Conservation (phyloP, 192 early-diverging fungal species). For the Entomortierella lignicola region DNA sequence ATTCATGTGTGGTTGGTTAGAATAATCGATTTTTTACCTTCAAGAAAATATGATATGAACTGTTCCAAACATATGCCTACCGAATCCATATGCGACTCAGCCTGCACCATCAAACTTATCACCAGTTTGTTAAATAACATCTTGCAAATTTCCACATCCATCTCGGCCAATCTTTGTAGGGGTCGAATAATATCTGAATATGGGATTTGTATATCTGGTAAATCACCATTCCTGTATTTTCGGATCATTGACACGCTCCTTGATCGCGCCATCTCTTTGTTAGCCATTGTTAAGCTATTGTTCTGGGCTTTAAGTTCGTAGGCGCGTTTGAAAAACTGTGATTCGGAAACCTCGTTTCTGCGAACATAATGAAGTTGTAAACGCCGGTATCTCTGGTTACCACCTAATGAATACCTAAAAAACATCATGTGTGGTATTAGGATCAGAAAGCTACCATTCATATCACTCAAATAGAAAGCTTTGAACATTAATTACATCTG, state of each 20-base stretch:
- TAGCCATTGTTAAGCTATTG: neutral
- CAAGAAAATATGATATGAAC: neutral
- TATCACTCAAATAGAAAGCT: no score
- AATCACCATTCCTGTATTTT: constrained; percentile 75
- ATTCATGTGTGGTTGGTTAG: neutral
- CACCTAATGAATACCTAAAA: neutral
- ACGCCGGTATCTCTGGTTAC: constrained; percentile 23
- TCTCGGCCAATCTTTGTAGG: constrained; percentile 64
- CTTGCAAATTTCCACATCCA: constrained; percentile 72
- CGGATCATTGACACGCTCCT: constrained; percentile 70
- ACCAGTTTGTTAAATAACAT: constrained; percentile 57
- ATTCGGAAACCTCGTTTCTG: neutral
- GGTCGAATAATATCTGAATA: constrained; percentile 75
- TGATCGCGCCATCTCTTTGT: constrained; percentile 60
- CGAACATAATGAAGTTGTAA: constrained; percentile 29
- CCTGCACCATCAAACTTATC: constrained; percentile 45
- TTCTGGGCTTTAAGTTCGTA: constrained; percentile 22
- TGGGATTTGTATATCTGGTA: constrained; percentile 84
- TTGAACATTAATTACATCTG: constrained; percentile 2
- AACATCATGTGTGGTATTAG: no score
- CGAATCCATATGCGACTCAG: constrained; percentile 30
- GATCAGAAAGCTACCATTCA: no score
- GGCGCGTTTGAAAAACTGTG: constrained; percentile 20
- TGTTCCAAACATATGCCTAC: constrained; percentile 23
- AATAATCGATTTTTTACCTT: neutral